These are phyloP conservation scores for Pseudocercospora vitis DNA, from an alignment of 2,329 filamentous ascomycete species.

Conservation along the genomic window DNA sequence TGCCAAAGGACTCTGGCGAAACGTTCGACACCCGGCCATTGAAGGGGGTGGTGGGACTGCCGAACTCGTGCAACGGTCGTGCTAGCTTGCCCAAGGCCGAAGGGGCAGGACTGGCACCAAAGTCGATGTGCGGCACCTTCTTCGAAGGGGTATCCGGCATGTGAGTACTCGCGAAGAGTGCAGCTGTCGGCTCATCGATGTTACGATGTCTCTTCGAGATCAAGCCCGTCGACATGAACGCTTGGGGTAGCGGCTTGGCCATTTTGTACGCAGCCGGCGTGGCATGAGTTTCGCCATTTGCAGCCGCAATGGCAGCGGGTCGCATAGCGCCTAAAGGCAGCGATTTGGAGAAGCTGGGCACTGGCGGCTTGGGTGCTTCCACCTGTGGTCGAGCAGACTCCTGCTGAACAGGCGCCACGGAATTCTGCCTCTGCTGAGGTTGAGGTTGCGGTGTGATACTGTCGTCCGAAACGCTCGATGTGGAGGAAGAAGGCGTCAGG, in stretches of 20 bases:
- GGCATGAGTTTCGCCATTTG: slow-evolving; percentile 56
- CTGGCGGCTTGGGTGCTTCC: slow-evolving; percentile 43
- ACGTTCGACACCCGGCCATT: slow-evolving; percentile 62
- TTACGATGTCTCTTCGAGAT: slow-evolving; percentile 89
- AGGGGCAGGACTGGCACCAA: slow-evolving; percentile 56
- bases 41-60: slow-evolving; percentile 78
- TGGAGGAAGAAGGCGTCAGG: slow-evolving; percentile 82
- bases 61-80: slow-evolving; percentile 70
- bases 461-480: slow-evolving; percentile 73
- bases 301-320: slow-evolving; percentile 49
- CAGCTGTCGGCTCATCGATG: slow-evolving; percentile 63
- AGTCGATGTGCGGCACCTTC: slow-evolving; percentile 73
- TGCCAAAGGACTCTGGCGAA: slow-evolving; percentile 67
- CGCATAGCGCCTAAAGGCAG: slow-evolving; percentile 66
- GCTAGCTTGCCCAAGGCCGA: slow-evolving; percentile 58
- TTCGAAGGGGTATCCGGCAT: slow-evolving; percentile 98
- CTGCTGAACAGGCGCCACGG: slow-evolving; percentile 7
- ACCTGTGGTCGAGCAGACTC: slow-evolving; percentile 40
- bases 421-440: slow-evolving; percentile 40
- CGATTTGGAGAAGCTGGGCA: slow-evolving; percentile 69
- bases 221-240: slow-evolving; percentile 91
- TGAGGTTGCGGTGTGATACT: slow-evolving; percentile 21
- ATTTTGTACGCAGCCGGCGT: slow-evolving; percentile 76
- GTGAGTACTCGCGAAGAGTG: slow-evolving; percentile 56
- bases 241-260: slow-evolving; percentile 73